Conservation (phyloP, 2,329 filamentous ascomycete genomes). For the Claviceps purpurea region DNA sequence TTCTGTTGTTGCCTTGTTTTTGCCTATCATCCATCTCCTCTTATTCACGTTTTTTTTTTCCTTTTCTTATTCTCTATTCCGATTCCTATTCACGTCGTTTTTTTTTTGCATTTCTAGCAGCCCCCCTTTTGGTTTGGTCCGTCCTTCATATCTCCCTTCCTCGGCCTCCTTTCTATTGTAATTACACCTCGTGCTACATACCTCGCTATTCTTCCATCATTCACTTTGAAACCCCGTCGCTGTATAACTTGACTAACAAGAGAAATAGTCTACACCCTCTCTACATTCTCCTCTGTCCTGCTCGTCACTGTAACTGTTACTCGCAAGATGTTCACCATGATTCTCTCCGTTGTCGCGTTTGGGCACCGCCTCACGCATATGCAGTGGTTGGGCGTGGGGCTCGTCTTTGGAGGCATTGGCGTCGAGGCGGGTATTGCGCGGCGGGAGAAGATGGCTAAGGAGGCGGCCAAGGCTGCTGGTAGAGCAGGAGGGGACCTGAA, state of each 20-base stretch:
- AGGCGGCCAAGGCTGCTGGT: conserved; percentile 37
- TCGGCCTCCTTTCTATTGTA: no score
- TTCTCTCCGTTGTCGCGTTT: conserved; percentile 87
- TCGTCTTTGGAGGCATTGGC: conserved; percentile 93
- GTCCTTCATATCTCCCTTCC: no score
- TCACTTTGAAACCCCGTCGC: not conserved
- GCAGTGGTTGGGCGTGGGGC: conserved; percentile 83
- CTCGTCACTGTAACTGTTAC: conserved; percentile 96
- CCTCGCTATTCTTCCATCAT: no score
- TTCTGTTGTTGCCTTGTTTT: not conserved
- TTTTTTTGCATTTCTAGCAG: no score
- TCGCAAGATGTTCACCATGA: conserved; percentile 98
- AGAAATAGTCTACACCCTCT: conserved; percentile 62
- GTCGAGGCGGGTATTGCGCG: conserved; percentile 74
- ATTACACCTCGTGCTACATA: no score
- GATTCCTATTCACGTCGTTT: no score
- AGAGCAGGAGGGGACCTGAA: conserved; percentile 8
- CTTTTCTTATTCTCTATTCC: no score
- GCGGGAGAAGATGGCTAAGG: conserved; percentile 72
- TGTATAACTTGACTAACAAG: not conserved
- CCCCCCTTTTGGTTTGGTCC: no score
- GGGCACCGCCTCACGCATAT: conserved; percentile 75
- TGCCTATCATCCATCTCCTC: not conserved
- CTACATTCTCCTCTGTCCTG: conserved; percentile 80
- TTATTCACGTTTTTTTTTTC: no score